Conservation (phyloP, 441 rosid genomes). For the Bocquillonia castaneifolia region DNA sequence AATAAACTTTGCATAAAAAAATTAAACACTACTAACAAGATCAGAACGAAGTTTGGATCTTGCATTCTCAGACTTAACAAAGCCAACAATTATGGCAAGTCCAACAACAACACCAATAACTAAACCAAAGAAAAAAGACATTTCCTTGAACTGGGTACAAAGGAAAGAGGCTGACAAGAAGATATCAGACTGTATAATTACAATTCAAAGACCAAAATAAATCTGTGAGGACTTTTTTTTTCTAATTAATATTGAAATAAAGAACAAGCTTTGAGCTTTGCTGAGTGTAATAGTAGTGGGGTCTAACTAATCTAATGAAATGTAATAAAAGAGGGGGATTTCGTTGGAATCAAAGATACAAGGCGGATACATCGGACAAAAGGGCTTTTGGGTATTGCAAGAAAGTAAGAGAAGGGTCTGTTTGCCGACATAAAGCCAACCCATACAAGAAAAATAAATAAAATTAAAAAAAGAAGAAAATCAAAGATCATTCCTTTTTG, state of each 20-base stretch:
- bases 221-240: too few species aligned
- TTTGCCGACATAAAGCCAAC: not conserved
- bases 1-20: not conserved
- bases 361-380: not conserved
- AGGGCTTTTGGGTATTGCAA: not conserved
- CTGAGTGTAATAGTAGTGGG: not conserved
- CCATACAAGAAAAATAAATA: too few species aligned
- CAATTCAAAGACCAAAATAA: too few species aligned
- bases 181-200: not conserved
- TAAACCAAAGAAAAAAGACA: conserved; percentile 60
- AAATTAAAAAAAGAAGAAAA: too few species aligned
- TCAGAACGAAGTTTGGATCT: conserved; percentile 78
- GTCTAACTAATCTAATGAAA: not conserved
- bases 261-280: not conserved
- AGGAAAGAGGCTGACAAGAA: not conserved
- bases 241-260: too few species aligned
- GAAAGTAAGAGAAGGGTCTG: not conserved
- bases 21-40: conserved; percentile 45
- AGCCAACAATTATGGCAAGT: conserved; percentile 55
- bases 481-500: not conserved
- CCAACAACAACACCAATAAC: conserved; percentile 72
- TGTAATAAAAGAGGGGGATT: not conserved
- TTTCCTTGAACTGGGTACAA: not conserved
- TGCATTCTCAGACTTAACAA: conserved; percentile 66
- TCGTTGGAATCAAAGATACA: not conserved